A percentile compares a stretch with the other conserved stretches of the same genome.
Conservation (phyloP, 2,329 filamentous ascomycete genomes). For the Dactylellina cionopaga region DNA sequence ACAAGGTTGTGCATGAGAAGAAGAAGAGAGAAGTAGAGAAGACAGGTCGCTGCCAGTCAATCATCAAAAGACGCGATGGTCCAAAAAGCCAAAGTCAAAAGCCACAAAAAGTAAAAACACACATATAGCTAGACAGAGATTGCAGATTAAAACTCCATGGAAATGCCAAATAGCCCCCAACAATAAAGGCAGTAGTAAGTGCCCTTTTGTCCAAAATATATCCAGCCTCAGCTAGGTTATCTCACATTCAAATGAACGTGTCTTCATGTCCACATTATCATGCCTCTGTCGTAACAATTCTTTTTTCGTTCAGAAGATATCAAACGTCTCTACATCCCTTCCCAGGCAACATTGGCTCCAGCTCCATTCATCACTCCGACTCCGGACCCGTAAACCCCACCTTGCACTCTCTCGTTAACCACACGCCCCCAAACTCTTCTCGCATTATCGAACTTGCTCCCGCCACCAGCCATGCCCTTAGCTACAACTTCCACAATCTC, state of each 20-base stretch:
- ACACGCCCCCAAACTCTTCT: slow-evolving; percentile 46
- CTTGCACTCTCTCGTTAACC: slow-evolving; percentile 40
- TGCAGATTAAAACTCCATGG: slow-evolving; percentile 42
- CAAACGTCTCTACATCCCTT: slow-evolving; percentile 30
- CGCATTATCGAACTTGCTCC: slow-evolving; percentile 33
- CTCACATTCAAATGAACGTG: not conserved
- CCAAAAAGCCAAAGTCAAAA: no score
- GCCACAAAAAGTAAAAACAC: no score
- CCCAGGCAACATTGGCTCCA: slow-evolving; percentile 39
- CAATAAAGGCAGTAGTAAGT: not conserved
- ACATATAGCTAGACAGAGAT: slow-evolving; percentile 30
- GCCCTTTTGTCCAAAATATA: not conserved
- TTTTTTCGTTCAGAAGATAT: slow-evolving; percentile 1
- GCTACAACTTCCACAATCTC: slow-evolving; percentile 36
- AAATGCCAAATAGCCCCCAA: slow-evolving; percentile 32
- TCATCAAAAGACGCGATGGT: not conserved
- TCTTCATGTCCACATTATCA: slow-evolving; percentile 2
- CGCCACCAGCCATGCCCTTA: slow-evolving; percentile 46
- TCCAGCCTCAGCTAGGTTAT: no score
- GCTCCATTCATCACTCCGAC: slow-evolving; percentile 15
- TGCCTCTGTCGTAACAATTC: not conserved
- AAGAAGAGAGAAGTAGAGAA: not conserved
- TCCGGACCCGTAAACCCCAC: slow-evolving; percentile 36
- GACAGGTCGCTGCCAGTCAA: not conserved
- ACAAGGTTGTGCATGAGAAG: not conserved